phyloP scores from a whole-genome alignment of 331 rosid species.

The Acacia concinna region DNA sequence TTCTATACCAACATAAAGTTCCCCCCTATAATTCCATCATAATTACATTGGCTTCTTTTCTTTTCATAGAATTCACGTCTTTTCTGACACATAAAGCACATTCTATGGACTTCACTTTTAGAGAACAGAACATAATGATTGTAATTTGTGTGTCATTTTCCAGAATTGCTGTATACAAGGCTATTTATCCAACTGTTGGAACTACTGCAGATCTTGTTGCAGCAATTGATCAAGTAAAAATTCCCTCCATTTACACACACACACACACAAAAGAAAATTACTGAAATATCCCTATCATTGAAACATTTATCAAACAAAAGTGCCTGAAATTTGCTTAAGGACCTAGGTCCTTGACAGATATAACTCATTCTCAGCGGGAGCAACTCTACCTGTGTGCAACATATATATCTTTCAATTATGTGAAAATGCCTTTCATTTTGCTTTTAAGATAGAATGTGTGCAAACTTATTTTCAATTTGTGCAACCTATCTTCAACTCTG shows the following conservation, averaged over 20 bases:
- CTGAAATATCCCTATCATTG: neutral
- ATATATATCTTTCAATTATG: too few relatives aligned
- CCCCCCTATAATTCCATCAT: neutral
- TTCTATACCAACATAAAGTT: neutral
- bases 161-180: conserved; percentile 91
- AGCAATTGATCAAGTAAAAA: conserved; percentile 74
- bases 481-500: too few relatives aligned
- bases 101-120: neutral
- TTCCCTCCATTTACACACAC: neutral
- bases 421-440: too few relatives aligned
- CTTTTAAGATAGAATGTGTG: too few relatives aligned
- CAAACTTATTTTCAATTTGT: too few relatives aligned
- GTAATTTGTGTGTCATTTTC: conserved; percentile 1
- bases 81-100: too few relatives aligned
- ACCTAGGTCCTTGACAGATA: too few relatives aligned
- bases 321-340: too few relatives aligned
- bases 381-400: too few relatives aligned
- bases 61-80: neutral
- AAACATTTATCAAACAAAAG: too few relatives aligned
- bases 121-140: neutral
- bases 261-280: too few relatives aligned
- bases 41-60: neutral
- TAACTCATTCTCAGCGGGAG: too few relatives aligned
- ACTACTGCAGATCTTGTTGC: conserved; percentile 71
- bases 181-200: conserved; percentile 68